Evolutionary conservation across 345 rosid genomes (phyloP).

Genomic region (Pistacia vera): DNA sequence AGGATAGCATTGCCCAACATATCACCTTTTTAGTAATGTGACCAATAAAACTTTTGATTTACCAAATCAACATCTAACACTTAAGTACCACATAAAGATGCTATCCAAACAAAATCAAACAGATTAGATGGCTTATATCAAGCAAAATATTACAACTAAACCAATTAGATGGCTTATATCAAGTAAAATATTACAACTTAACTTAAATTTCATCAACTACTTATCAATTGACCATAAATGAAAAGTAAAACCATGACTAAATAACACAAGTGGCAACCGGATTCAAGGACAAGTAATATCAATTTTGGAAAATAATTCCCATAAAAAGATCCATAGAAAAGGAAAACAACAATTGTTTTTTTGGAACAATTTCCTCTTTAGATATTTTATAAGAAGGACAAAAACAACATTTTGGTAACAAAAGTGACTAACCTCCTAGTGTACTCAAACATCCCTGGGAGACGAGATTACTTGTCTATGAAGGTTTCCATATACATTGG

Average conservation of each 20-base stretch:
- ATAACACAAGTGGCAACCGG: not conserved
- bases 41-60: not conserved
- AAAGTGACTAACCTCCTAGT: conserved; percentile 60
- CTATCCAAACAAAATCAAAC: not conserved
- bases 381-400: not conserved
- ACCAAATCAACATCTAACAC: not conserved
- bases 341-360: not conserved
- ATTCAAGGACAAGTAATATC: not conserved
- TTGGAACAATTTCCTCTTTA: not conserved
- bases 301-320: not conserved
- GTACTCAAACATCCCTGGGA: conserved; percentile 93
- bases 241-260: not conserved
- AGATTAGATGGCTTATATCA: not conserved
- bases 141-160: not conserved
- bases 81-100: not conserved
- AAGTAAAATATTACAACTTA: not conserved
- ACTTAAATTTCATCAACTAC: not conserved
- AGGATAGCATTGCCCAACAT: not conserved
- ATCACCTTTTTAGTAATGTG: not conserved
- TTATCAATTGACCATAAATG: not conserved
- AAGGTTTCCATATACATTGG: conserved; percentile 63
- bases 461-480: conserved; percentile 58
- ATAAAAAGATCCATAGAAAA: not conserved
- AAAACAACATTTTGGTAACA: conserved; percentile 14
- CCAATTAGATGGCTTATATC: not conserved